phyloP scores from a whole-genome alignment of 1,284 basidiomycete genomes.

The Retiboletus flavoniger region DNA sequence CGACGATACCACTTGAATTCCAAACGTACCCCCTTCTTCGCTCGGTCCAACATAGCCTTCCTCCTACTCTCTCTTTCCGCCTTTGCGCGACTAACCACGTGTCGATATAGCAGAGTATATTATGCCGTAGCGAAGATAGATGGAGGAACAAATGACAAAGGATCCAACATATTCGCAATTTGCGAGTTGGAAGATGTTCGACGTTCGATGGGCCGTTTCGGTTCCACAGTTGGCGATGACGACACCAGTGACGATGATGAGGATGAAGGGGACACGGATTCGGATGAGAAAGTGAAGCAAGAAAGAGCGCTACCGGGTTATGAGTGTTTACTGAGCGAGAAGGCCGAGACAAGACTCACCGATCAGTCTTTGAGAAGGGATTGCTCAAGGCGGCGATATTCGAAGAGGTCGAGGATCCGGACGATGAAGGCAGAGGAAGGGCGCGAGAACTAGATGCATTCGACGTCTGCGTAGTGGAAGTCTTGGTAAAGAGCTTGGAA shows the following conservation, averaged over 20 bases:
- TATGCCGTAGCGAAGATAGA: conserved; percentile 62
- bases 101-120: conserved; percentile 32
- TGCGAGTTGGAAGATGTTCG: conserved; percentile 28
- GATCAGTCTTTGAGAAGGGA: conserved; percentile 65
- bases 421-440: conserved; percentile 12
- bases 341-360: conserved; percentile 50
- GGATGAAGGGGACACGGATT: conserved; percentile 14
- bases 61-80: conserved; percentile 65
- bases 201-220: conserved; percentile 15
- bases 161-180: conserved; percentile 36
- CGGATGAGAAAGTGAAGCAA: conserved; percentile 23
- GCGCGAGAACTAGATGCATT: conserved; percentile 8
- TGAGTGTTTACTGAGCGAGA: conserved; percentile 58
- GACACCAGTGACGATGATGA: too few species aligned
- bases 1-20: background rate
- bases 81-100: conserved; percentile 56
- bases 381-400: conserved; percentile 33
- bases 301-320: conserved; percentile 53
- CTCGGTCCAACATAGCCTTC: conserved; percentile 66
- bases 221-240: background rate
- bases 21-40: conserved; percentile 54
- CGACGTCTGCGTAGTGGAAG: conserved; percentile 5
- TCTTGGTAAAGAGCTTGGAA: conserved; percentile 12
- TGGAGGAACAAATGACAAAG: conserved; percentile 58
- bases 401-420: conserved; percentile 13